Percentiles rank a stretch among this genome's conserved stretches.
Conservation (phyloP, 768 basidiomycete species). For the Russula lepida region DNA sequence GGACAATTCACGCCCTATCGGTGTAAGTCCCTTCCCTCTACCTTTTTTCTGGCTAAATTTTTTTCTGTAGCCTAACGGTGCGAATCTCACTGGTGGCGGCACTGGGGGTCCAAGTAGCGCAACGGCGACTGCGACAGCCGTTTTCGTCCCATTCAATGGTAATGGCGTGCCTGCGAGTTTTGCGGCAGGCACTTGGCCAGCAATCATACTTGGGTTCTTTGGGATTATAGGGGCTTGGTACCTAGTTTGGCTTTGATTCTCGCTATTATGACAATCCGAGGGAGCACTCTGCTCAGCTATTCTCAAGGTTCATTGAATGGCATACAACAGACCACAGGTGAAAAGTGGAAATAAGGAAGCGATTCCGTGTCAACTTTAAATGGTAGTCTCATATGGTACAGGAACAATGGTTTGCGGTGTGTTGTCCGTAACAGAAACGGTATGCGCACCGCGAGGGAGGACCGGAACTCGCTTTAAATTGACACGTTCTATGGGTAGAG, state of each 20-base stretch:
- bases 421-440: slow-evolving; percentile 66
- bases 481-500: slow-evolving; percentile 50
- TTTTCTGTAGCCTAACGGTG: slow-evolving; percentile 48
- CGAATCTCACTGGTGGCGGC: slow-evolving; percentile 56
- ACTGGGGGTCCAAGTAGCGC: slow-evolving; percentile 47
- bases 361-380: slow-evolving; percentile 41
- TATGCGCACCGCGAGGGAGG: slow-evolving; percentile 71
- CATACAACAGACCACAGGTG: slow-evolving; percentile 6
- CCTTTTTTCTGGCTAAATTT: not conserved
- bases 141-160: slow-evolving; percentile 18
- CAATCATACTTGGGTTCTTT: slow-evolving; percentile 5
- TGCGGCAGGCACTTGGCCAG: slow-evolving; percentile 6
- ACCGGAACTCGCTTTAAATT: slow-evolving; percentile 79
- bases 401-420: slow-evolving; percentile 89
- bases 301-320: not conserved
- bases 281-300: not conserved
- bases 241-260: not conserved
- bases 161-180: slow-evolving; percentile 9
- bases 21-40: slow-evolving; percentile 35
- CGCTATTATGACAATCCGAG: not conserved
- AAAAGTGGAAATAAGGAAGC: not conserved
- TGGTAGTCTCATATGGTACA: slow-evolving; percentile 92
- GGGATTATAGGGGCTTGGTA: slow-evolving; percentile 3
- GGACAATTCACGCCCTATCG: slow-evolving; percentile 56
- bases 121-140: not conserved